Conservation (phyloP, 768 basidiomycete genomes). For the Suillus decipiens region DNA sequence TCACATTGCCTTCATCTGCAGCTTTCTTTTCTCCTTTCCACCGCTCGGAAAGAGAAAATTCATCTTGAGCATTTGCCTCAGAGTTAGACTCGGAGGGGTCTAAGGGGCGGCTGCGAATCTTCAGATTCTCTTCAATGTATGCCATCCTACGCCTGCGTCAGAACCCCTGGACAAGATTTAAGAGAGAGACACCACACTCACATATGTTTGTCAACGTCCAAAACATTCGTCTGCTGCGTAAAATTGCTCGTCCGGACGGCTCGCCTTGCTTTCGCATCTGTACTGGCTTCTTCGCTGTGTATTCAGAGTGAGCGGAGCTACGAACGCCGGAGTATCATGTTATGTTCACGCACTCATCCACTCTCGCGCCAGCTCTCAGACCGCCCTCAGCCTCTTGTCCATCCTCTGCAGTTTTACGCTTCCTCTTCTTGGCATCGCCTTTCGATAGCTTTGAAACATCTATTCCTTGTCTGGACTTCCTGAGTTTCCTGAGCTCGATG, state of each 20-base stretch:
- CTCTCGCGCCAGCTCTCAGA: constrained; percentile 51
- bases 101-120: constrained; percentile 60
- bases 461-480: constrained; percentile 77
- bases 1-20: constrained; percentile 89
- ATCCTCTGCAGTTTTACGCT: constrained; percentile 50
- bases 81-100: constrained; percentile 48
- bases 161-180: background rate
- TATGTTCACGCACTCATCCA: constrained; percentile 49
- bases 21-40: constrained; percentile 59
- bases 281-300: constrained; percentile 60
- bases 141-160: constrained; percentile 71
- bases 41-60: constrained; percentile 69
- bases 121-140: constrained; percentile 94
- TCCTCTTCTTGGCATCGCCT: constrained; percentile 78
- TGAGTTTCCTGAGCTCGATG: constrained; percentile 78
- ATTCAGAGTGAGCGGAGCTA: background rate
- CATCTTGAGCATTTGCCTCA: constrained; percentile 72
- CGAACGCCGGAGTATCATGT: constrained; percentile 20
- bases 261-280: constrained; percentile 69
- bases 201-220: constrained; percentile 99
- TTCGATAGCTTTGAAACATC: constrained; percentile 82
- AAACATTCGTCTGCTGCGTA: constrained; percentile 92
- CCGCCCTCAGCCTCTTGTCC: constrained; percentile 53
- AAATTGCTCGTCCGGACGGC: constrained; percentile 89
- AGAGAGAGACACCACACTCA: constrained; percentile 39